Evolutionary conservation across 2,329 filamentous ascomycete genomes (phyloP).

Genomic region (Aspergillus sp.): DNA sequence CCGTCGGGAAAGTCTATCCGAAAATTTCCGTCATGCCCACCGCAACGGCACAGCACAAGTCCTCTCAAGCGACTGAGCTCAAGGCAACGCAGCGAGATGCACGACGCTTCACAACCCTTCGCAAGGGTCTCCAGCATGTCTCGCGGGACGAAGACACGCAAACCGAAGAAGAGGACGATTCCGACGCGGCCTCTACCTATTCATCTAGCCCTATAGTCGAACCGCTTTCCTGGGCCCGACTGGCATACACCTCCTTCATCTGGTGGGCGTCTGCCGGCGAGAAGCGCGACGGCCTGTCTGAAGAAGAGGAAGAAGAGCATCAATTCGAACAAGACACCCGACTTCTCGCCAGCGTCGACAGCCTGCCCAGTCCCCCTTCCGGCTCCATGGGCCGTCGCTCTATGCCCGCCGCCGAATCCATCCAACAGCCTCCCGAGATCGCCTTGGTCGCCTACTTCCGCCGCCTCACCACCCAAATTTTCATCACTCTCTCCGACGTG

Average conservation of each 20-base stretch:
- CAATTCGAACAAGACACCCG: constrained; percentile 45
- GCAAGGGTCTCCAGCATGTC: constrained; percentile 55
- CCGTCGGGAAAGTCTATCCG: constrained; percentile 69
- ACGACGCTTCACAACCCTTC: constrained; percentile 71
- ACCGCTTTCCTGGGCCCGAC: constrained; percentile 57
- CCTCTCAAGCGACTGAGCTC: constrained; percentile 44
- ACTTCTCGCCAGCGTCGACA: constrained; percentile 38
- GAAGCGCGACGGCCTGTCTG: constrained; percentile 52
- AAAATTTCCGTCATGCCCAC: constrained; percentile 63
- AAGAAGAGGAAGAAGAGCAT: constrained; percentile 54
- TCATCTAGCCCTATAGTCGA: constrained; percentile 52
- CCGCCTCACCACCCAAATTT: constrained; percentile 47
- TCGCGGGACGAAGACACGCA: constrained; percentile 20
- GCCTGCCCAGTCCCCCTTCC: constrained; percentile 27
- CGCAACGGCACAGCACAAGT: constrained; percentile 52
- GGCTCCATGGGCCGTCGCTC: constrained; percentile 28
- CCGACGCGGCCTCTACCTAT: constrained; percentile 41
- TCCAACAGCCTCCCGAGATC: constrained; percentile 44
- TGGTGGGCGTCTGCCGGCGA: constrained; percentile 69
- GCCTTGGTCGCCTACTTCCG: constrained; percentile 53
- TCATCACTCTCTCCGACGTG: constrained; percentile 44
- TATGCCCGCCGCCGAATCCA: constrained; percentile 25
- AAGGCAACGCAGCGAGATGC: constrained; percentile 90
- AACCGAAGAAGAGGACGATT: constrained; percentile 36
- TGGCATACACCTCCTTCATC: constrained; percentile 63